These are phyloP conservation scores for Rhizopus sp. DNA, from an alignment of 371 early-diverging fungal genomes.

Conservation along the genomic window DNA sequence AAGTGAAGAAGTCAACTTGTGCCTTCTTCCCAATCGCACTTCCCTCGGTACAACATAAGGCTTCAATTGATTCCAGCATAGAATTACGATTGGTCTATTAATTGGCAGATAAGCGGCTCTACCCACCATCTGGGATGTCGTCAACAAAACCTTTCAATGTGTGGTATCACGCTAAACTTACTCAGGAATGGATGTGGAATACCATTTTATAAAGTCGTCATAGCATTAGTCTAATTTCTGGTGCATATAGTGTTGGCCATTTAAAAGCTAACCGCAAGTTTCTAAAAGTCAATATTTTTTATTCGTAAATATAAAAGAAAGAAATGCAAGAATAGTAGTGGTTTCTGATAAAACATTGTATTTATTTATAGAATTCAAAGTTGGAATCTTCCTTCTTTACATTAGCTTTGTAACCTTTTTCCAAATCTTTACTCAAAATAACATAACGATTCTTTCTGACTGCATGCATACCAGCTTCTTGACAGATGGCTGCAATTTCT, in stretches of 20 bases:
- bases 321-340: no score
- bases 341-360: neutral
- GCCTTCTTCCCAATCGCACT: neutral
- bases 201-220: no score
- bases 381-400: constrained; percentile 96
- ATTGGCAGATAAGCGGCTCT: neutral
- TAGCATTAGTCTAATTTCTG: no score
- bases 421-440: constrained; percentile 96
- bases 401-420: constrained; percentile 97
- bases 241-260: no score
- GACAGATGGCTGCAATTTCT: constrained; percentile 99
- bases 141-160: no score
- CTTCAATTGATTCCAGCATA: constrained; percentile 4
- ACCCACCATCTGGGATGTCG: neutral
- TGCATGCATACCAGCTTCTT: constrained; percentile 99
- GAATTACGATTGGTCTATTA: neutral
- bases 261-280: no score
- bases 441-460: constrained; percentile 98
- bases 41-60: neutral
- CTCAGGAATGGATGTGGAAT: no score
- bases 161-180: no score
- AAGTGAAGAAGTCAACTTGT: neutral
- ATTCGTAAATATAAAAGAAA: no score
- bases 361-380: constrained; percentile 95
- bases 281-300: no score